phyloP scores from a whole-genome alignment of 2,329 filamentous ascomycete species.

The Furcasterigmium sp. region DNA sequence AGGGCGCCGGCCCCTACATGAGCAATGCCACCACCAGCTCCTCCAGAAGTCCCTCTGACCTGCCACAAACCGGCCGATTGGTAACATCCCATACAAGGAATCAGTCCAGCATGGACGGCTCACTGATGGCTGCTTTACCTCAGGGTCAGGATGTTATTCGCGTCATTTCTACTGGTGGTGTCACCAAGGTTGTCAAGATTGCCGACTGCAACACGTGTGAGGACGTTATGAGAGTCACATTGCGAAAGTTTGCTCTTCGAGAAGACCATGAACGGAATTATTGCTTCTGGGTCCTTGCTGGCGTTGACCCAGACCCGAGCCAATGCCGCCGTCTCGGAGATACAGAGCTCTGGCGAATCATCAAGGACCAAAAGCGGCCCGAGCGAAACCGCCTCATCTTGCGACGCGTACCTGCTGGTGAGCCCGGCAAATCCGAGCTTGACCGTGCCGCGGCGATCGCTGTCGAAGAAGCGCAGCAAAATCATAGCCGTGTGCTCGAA shows the following conservation, averaged over 20 bases:
- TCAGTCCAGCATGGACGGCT: constrained; percentile 78
- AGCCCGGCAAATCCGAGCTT: constrained; percentile 82
- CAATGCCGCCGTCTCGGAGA: constrained; percentile 81
- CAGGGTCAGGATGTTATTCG: constrained; percentile 84
- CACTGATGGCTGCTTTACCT: constrained; percentile 80
- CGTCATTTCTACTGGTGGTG: constrained; percentile 86
- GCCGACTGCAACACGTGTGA: constrained; percentile 87
- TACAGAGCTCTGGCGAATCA: constrained; percentile 83
- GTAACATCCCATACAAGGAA: constrained; percentile 69
- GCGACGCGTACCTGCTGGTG: constrained; percentile 84
- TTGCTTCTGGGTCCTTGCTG: constrained; percentile 91
- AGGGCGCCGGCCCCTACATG: constrained; percentile 39
- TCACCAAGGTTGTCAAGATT: constrained; percentile 91
- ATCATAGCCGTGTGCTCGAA: constrained; percentile 59
- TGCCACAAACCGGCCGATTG: constrained; percentile 57
- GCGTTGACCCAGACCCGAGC: constrained; percentile 73
- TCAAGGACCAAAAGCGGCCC: constrained; percentile 76
- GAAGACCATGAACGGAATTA: constrained; percentile 93
- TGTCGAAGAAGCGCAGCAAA: constrained; percentile 76
- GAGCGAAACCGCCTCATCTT: constrained; percentile 90
- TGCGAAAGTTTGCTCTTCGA: constrained; percentile 81
- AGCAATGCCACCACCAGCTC: constrained; percentile 45
- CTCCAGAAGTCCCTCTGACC: constrained; percentile 54
- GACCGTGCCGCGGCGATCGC: constrained; percentile 85
- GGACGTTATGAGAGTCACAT: constrained; percentile 83